Percentiles rank a stretch among this genome's conserved stretches.
phyloP scores from a whole-genome alignment of 1,139 yeast species.

The Debaryomyces singareniensis region DNA sequence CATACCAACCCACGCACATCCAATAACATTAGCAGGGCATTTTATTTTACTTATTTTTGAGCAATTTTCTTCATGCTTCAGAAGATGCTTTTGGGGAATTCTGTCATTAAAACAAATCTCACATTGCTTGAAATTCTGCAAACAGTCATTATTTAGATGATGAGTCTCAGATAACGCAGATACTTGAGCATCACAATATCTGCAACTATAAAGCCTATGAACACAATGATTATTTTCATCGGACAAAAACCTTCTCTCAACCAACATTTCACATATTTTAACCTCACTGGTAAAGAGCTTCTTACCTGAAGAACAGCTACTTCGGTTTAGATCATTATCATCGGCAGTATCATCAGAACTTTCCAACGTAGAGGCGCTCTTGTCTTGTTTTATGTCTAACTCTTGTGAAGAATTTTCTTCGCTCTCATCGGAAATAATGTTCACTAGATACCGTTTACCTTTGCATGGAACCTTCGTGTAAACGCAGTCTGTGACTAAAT shows the following conservation, averaged over 20 bases:
- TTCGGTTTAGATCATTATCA: slow-evolving; percentile 8
- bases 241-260: slow-evolving; percentile 17
- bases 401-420: slow-evolving; percentile 4
- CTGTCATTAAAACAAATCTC: slow-evolving; percentile 36
- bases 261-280: slow-evolving; percentile 12
- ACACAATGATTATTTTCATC: slow-evolving; percentile 17
- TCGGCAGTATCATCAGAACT: slow-evolving; percentile 3
- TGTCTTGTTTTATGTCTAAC: slow-evolving; percentile 1
- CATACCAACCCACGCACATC: slow-evolving; percentile 36
- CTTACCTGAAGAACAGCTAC: not conserved
- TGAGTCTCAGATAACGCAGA: slow-evolving; percentile 20
- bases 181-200: slow-evolving; percentile 30
- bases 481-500: slow-evolving; percentile 44
- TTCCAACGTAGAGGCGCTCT: slow-evolving; percentile 1
- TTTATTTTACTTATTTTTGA: slow-evolving; percentile 22
- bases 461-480: slow-evolving; percentile 45
- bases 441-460: slow-evolving; percentile 14
- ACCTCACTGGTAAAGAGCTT: too few species aligned
- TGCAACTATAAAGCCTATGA: slow-evolving; percentile 32
- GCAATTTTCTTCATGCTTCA: slow-evolving; percentile 31
- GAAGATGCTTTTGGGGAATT: slow-evolving; percentile 29
- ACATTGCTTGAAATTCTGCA: slow-evolving; percentile 32
- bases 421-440: not conserved
- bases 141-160: slow-evolving; percentile 38
- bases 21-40: slow-evolving; percentile 38